phyloP scores from a whole-genome alignment of 108 stramenopile genomes.

The Schizochytrium sp. region DNA sequence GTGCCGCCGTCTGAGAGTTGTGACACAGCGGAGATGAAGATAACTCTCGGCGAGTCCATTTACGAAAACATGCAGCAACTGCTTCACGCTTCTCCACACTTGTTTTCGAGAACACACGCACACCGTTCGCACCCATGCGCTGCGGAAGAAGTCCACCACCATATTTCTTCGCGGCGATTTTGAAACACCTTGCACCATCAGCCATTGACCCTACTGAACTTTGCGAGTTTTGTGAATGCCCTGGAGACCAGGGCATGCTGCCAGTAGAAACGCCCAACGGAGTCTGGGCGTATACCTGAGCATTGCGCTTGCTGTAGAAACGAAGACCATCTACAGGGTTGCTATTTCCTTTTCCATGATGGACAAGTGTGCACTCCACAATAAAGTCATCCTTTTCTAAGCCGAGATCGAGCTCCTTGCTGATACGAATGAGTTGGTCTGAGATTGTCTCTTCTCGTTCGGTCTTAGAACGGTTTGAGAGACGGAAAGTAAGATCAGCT shows the following conservation, averaged over 20 bases:
- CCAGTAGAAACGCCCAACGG: neutral
- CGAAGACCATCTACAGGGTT: constrained; percentile 54
- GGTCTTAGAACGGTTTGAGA: neutral
- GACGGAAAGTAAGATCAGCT: neutral
- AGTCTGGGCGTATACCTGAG: neutral
- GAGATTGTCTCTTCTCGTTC: neutral
- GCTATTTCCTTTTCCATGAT: constrained; percentile 49
- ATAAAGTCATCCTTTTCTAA: constrained; percentile 24
- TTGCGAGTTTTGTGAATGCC: neutral
- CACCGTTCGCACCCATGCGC: constrained; percentile 46
- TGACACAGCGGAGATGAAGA: constrained; percentile 10
- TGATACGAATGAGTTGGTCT: neutral
- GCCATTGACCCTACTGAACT: neutral
- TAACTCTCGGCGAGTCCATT: constrained; percentile 50
- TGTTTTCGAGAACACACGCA: constrained; percentile 54
- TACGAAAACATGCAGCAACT: constrained; percentile 10
- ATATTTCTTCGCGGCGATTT: constrained; percentile 23
- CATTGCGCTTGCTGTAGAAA: constrained; percentile 43
- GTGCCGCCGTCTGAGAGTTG: constrained; percentile 39
- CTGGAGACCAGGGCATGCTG: constrained; percentile 14
- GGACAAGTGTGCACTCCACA: constrained; percentile 9
- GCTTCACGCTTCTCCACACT: constrained; percentile 30
- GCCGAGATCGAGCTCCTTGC: neutral
- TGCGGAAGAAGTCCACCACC: constrained; percentile 29
- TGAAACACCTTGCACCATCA: constrained; percentile 28